Conservation (phyloP, 768 basidiomycete species). For the Tulasnella sp. region DNA sequence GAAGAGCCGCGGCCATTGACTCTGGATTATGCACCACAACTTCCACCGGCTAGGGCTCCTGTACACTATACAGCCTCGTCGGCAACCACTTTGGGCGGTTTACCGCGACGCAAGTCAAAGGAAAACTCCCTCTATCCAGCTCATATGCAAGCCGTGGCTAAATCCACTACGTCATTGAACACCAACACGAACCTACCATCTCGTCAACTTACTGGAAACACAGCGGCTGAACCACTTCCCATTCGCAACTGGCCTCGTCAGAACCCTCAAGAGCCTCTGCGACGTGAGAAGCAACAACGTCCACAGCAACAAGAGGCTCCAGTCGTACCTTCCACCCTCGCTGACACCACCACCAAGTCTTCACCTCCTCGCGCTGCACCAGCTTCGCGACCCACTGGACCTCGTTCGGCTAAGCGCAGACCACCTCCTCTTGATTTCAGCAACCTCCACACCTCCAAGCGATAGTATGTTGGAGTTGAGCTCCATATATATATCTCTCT, state of each 20-base stretch:
- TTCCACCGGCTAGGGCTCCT: slow-evolving; percentile 6
- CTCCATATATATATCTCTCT: background rate
- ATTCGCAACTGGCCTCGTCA: slow-evolving; percentile 5
- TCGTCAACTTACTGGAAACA: background rate
- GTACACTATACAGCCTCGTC: slow-evolving; percentile 9
- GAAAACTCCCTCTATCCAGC: slow-evolving; percentile 3
- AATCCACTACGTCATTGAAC: background rate
- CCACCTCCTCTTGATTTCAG: slow-evolving; percentile 11
- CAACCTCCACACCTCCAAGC: background rate
- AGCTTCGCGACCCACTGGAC: too few species aligned
- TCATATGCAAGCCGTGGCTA: background rate
- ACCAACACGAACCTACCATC: background rate
- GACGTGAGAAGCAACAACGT: background rate
- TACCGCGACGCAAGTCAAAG: slow-evolving; percentile 8
- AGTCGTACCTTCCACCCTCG: background rate
- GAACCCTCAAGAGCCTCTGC: slow-evolving; percentile 12
- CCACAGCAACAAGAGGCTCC: slow-evolving; percentile 1
- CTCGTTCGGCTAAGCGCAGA: slow-evolving; percentile 8
- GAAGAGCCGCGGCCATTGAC: slow-evolving; percentile 13
- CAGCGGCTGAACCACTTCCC: slow-evolving; percentile 6
- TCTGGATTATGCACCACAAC: slow-evolving; percentile 4
- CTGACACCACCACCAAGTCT: background rate
- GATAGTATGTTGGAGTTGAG: too few species aligned
- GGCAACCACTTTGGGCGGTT: slow-evolving; percentile 4
- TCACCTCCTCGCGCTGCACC: slow-evolving; percentile 3